These are phyloP conservation scores for Rusavskia elegans DNA, from an alignment of 495 filamentous ascomycete species.

Conservation along the genomic window DNA sequence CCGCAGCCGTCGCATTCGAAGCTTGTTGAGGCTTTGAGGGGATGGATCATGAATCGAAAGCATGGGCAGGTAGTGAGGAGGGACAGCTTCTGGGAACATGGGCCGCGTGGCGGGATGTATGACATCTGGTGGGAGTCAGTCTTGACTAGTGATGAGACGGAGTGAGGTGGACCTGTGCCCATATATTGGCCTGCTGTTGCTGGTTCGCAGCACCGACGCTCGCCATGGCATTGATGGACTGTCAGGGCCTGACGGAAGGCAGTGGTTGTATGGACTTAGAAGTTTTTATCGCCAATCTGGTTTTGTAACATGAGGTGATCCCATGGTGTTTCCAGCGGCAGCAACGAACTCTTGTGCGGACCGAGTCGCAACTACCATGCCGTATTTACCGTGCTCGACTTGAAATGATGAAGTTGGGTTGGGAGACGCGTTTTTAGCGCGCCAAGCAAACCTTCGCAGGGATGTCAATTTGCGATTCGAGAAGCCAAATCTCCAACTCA, in stretches of 20 bases:
- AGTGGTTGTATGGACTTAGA: too few species aligned
- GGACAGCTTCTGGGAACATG: conserved; percentile 25
- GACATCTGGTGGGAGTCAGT: conserved; percentile 8
- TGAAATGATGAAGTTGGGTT: not conserved
- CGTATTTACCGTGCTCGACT: too few species aligned
- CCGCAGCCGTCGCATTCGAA: conserved; percentile 40
- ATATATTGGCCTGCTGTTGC: conserved; percentile 10
- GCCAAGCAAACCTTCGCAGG: not conserved
- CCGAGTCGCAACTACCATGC: too few species aligned
- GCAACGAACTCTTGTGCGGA: too few species aligned
- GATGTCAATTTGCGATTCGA: not conserved
- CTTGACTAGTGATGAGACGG: not conserved
- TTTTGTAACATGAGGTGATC: too few species aligned
- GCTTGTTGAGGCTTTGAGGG: conserved; percentile 32
- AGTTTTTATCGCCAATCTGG: too few species aligned
- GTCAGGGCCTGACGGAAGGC: not conserved
- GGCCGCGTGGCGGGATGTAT: conserved; percentile 21
- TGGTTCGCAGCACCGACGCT: not conserved
- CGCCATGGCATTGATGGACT: not conserved
- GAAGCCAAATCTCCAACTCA: not conserved
- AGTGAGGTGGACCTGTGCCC: conserved; percentile 13
- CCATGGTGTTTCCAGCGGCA: too few species aligned
- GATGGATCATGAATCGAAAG: conserved; percentile 42
- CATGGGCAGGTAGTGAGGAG: conserved; percentile 33
- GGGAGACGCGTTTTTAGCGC: not conserved